Evolutionary conservation across 108 stramenopile genomes (phyloP).

Genomic region (Skeletonema costatum): DNA sequence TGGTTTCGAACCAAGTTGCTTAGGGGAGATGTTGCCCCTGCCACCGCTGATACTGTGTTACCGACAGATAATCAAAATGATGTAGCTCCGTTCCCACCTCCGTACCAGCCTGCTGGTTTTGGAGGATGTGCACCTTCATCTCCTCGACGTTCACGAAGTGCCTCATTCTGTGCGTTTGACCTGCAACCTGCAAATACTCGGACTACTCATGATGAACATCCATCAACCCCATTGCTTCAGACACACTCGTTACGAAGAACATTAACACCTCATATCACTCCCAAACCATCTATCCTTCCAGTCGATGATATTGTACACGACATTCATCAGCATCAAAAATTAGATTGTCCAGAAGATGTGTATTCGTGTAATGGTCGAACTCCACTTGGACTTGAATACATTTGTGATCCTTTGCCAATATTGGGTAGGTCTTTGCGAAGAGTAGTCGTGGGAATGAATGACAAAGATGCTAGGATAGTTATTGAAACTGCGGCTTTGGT

Average conservation of each 20-base stretch:
- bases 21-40: constrained; percentile 10
- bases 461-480: background rate
- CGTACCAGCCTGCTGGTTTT: constrained; percentile 36
- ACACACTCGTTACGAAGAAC: background rate
- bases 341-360: constrained; percentile 31
- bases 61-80: background rate
- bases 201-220: background rate
- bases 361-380: constrained; percentile 44
- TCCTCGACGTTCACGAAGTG: constrained; percentile 23
- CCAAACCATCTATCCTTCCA: background rate
- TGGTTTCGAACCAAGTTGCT: constrained; percentile 42
- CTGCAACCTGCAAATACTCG: background rate
- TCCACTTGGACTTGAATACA: constrained; percentile 42
- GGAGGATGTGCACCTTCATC: constrained; percentile 16
- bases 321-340: constrained; percentile 35
- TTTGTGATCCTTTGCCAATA: constrained; percentile 43
- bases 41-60: background rate
- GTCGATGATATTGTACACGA: constrained; percentile 40
- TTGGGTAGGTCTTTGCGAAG: constrained; percentile 14
- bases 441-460: background rate
- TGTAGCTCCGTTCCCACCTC: constrained; percentile 2
- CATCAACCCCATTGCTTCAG: background rate
- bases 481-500: constrained; percentile 32
- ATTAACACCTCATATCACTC: background rate
- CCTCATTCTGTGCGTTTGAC: constrained; percentile 10